Conservation (phyloP, 2,329 filamentous ascomycete genomes). For the Pseudogymnoascus sp. region DNA sequence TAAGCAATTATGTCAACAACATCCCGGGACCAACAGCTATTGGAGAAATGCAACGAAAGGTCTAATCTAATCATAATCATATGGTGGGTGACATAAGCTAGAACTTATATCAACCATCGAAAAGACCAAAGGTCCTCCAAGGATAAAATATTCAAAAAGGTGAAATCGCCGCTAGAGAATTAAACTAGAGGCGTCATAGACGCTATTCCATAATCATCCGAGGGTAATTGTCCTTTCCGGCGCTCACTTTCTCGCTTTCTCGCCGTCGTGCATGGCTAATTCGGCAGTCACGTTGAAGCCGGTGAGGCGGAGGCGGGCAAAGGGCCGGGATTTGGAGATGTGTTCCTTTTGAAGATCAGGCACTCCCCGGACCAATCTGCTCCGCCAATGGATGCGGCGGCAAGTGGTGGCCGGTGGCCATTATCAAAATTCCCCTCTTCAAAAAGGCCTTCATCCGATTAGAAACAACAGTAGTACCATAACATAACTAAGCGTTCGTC, state of each 20-base stretch:
- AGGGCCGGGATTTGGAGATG: background rate
- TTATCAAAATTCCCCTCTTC: background rate
- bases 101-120: background rate
- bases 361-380: background rate
- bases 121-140: background rate
- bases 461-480: background rate
- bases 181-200: background rate
- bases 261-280: background rate
- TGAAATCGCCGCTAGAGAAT: background rate
- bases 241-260: background rate
- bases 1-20: background rate
- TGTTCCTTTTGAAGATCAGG: background rate
- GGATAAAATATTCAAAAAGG: background rate
- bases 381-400: background rate
- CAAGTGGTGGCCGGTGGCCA: background rate
- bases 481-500: background rate
- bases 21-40: background rate
- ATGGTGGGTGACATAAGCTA: background rate
- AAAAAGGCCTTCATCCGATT: background rate
- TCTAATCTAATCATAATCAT: background rate
- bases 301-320: background rate
- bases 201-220: background rate
- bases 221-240: background rate
- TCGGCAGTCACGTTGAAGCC: background rate
- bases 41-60: background rate